Base-by-base conservation (phyloP, 805 yeast genomes). In the Saccharomycopsis babjevae region DNA sequence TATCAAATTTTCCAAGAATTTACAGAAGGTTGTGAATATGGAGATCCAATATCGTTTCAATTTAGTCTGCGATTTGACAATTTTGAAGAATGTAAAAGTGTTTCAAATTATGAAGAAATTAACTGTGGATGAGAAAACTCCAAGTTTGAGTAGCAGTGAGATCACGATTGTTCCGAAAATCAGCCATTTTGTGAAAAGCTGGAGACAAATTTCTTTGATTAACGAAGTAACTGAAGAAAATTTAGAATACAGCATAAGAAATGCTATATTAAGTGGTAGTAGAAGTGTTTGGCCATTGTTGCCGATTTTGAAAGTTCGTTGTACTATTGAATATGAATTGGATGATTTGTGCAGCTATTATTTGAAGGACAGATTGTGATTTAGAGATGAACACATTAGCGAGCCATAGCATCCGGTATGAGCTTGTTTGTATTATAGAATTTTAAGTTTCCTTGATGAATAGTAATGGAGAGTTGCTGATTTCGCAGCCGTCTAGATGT, bases 211-310 rank as follows among this genome's bases (percentile, higher is more conserved):
- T 20, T 32, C 52, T 57, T 76, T 90, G 66, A 81, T 89, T 63
- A 85, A 90, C 54, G 77, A 90, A 66, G 85, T 91, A 0, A 50
- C 36, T 20, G 56, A 57, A 34, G 57, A 54, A 25, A 54, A 34
- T 66, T 78, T 84, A 30, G 72, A 76, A 68, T 86, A 83, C 61
- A 91, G 89, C 70, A 86, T 91, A 25, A 87, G 90, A 5, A 89
- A 90, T 69, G 93, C 97, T 96, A 83, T 91, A 15, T 75, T 81
- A 58, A 89, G 92, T 38, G 99, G 99, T 5, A 97, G 93, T 71
- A 77, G 87, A 65, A 87, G 96, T 54, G 90, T 91, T 1, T 94
- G 98, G 98, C 96, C 97, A 0, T 81, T 89, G 58, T 77, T 89
- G 63, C 89, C 97, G 0, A 75, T 91, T 42, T 76, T 94, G 36